A percentile compares a stretch with the other conserved stretches of the same genome.
Evolutionary conservation across 106 monocot species (phyloP).

Genomic region (Cymbidium sinense): DNA sequence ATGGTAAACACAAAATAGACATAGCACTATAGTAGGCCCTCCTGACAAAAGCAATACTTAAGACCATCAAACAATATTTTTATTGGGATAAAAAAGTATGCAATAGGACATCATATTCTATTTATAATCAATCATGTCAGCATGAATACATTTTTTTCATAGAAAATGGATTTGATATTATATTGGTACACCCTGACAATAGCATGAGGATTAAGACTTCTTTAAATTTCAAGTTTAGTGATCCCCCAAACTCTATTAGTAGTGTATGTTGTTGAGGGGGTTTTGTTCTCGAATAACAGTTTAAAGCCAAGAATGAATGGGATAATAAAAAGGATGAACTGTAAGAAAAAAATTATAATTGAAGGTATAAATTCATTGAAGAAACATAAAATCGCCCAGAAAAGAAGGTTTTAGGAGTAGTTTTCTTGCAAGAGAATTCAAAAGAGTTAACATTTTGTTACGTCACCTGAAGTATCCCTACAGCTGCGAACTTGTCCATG

Average conservation of each 20-base stretch:
- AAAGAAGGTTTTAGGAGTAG: no score
- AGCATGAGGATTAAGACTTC: background rate
- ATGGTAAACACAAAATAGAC: background rate
- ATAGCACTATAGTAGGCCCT: background rate
- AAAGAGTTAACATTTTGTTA: background rate
- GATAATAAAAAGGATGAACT: no score
- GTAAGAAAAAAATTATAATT: no score
- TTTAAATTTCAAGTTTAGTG: background rate
- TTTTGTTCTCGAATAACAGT: background rate
- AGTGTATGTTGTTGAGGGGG: background rate
- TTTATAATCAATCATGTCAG: background rate
- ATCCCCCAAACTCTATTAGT: background rate
- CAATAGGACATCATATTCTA: background rate
- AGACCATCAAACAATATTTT: background rate
- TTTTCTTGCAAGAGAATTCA: background rate
- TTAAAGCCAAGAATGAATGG: background rate
- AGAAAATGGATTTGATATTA: background rate
- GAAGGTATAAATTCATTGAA: no score
- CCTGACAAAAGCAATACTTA: background rate
- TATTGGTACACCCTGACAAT: background rate
- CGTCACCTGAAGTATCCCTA: slow-evolving; percentile 83
- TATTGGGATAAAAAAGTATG: background rate
- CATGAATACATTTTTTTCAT: background rate
- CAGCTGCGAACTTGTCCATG: slow-evolving; percentile 88
- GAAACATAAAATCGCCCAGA: no score